Percentiles rank a stretch among this genome's conserved stretches.
These are phyloP conservation scores for Lentinus tigrinus DNA, from an alignment of 768 basidiomycete genomes.

Conservation along the genomic window DNA sequence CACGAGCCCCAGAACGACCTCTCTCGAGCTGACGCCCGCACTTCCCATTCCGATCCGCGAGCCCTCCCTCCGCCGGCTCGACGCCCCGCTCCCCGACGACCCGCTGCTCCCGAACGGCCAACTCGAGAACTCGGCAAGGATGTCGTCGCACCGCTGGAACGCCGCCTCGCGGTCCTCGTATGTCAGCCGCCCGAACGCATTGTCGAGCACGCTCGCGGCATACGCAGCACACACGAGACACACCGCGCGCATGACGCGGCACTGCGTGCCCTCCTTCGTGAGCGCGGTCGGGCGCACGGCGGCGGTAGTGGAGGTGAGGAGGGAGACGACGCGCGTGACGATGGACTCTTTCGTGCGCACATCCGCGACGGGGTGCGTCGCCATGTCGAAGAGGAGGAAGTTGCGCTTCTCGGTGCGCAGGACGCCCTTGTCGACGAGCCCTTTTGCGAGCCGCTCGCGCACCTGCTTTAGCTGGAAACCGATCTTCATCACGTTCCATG, in stretches of 20 bases:
- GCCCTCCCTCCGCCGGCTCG: conserved; percentile 35
- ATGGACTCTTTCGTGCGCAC: conserved; percentile 86
- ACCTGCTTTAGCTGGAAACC: conserved; percentile 99
- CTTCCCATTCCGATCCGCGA: conserved; percentile 57
- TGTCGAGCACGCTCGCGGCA: conserved; percentile 93
- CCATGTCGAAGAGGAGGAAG: conserved; percentile 99
- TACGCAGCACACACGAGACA: conserved; percentile 90
- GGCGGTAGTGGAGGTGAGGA: conserved; percentile 82
- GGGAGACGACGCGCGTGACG: conserved; percentile 68
- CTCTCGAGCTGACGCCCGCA: conserved; percentile 48
- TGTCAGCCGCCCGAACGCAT: conserved; percentile 82
- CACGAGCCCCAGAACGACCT: conserved; percentile 72
- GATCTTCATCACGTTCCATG: conserved; percentile 99
- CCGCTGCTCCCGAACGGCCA: conserved; percentile 78
- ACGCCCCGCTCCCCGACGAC: conserved; percentile 4
- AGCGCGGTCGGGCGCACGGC: conserved; percentile 76
- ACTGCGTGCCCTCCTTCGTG: conserved; percentile 76
- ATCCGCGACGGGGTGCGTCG: conserved; percentile 96
- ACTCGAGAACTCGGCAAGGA: conserved; percentile 83
- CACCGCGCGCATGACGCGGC: conserved; percentile 76
- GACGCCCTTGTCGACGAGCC: conserved; percentile 97
- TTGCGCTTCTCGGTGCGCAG: conserved; percentile 99
- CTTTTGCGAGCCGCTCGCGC: conserved; percentile 93
- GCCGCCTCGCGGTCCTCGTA: conserved; percentile 95
- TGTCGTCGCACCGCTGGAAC: conserved; percentile 91